Conservation (phyloP, 106 monocot species). For the Dendrobium nobile region DNA sequence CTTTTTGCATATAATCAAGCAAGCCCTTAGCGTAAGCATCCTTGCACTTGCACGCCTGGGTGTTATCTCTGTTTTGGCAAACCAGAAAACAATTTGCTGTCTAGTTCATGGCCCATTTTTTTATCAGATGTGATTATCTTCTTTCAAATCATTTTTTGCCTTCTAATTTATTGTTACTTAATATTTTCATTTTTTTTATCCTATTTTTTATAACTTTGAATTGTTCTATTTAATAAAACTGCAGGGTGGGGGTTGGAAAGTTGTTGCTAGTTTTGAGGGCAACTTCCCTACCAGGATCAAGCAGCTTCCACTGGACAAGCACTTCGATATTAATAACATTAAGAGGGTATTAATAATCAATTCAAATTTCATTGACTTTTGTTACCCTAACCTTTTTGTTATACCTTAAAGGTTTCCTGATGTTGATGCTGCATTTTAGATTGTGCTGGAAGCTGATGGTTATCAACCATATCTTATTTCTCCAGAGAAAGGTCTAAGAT, state of each 20-base stretch:
- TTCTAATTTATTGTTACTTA: background rate
- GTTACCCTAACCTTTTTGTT: background rate
- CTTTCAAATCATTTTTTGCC: background rate
- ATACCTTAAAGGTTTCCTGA: background rate
- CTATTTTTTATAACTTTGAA: background rate
- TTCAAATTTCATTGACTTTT: background rate
- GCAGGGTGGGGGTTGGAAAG: constrained; percentile 91
- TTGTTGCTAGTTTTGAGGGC: constrained; percentile 93
- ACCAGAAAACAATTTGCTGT: background rate
- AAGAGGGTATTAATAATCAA: constrained; percentile 61
- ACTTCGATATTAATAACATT: constrained; percentile 95
- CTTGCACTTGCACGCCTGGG: too few species aligned
- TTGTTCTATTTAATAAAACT: background rate
- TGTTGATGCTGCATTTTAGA: constrained; percentile 27
- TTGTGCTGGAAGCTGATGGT: constrained; percentile 97
- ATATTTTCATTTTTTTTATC: constrained; percentile 2
- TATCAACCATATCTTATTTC: constrained; percentile 95
- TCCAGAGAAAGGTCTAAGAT: constrained; percentile 80
- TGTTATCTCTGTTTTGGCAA: too few species aligned
- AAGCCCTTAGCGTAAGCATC: too few species aligned
- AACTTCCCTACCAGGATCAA: constrained; percentile 94
- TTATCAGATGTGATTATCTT: background rate
- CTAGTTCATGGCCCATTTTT: background rate
- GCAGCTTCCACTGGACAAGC: constrained; percentile 86
- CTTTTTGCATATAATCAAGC: too few species aligned